Base-by-base conservation (phyloP, 768 basidiomycete genomes). In the Macrolepiota albuminosa region DNA sequence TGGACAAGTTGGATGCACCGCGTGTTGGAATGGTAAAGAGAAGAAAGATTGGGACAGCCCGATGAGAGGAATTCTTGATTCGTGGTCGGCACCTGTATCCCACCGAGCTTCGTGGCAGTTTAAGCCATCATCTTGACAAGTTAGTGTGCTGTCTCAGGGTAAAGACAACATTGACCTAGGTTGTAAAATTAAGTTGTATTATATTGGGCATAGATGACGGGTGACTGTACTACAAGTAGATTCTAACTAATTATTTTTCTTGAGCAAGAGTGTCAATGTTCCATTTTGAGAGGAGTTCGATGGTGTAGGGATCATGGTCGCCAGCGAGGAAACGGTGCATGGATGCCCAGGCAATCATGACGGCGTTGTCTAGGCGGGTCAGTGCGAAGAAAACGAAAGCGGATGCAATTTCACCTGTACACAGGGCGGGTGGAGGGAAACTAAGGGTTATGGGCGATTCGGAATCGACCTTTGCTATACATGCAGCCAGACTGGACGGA, bases 271-370 rank as follows among this genome's bases (percentile, higher is more conserved):
- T 84, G 65, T 92, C 88, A 18, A 96, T 82, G 54, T 80, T 84
- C 95, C 95, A 98, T 69, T 87, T 88, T 16, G 90, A 75, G 36
- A 79, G 75, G 7, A 88, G 73, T 24, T 81, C 80, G 14, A 89
- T 77, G 26, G 79, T 75, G 63, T 87, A 92, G 8, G 81, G 75
- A 65, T 88, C 88, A 47, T 79, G 73, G 59, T 88, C 85, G 4
- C 75, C 76, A 0, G 74, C 75, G 29, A 88, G 77, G 62, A 97
- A 90, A 13, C 94, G 84, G 65, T 87, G 75, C 81, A 95, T 88
- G 0, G 91, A 87, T 4, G 95, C 90, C 91, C 89, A 96, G 2
- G 84, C 96, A 64, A 98, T 91, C 96, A 98, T 98, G 9, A 84
- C 95, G 0, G 96, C 96, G 70, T 98, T 98, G 67, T 98, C 96